phyloP scores from a whole-genome alignment of 805 yeast species.

The Sungouiozyma ichnusensis region DNA sequence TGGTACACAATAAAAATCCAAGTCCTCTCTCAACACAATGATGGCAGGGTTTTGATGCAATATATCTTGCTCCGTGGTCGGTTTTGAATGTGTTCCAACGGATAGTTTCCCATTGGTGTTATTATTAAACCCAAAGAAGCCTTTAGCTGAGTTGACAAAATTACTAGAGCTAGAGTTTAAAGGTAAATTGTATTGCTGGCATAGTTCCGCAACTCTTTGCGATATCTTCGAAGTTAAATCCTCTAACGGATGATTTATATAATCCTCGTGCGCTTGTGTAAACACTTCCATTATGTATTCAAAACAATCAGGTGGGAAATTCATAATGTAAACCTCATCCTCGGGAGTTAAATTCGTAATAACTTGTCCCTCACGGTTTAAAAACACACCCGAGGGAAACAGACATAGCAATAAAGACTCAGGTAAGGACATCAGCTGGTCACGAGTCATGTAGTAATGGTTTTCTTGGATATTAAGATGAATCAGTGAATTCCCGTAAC shows the following conservation, averaged over 20 bases:
- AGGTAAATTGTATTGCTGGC: background rate
- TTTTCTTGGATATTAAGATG: slow-evolving; percentile 69
- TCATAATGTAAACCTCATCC: slow-evolving; percentile 62
- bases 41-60: slow-evolving; percentile 77
- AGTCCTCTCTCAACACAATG: slow-evolving; percentile 84
- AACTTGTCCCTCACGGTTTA: slow-evolving; percentile 65
- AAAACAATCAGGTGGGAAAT: slow-evolving; percentile 80
- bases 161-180: slow-evolving; percentile 6
- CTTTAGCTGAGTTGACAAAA: slow-evolving; percentile 15
- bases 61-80: slow-evolving; percentile 41
- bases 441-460: slow-evolving; percentile 68
- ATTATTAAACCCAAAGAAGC: slow-evolving; percentile 19
- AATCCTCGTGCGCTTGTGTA: slow-evolving; percentile 54
- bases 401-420: slow-evolving; percentile 79
- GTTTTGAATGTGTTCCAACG: background rate
- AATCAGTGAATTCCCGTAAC: slow-evolving; percentile 46
- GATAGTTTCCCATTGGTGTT: background rate
- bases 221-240: slow-evolving; percentile 29
- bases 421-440: slow-evolving; percentile 84
- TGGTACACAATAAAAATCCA: slow-evolving; percentile 87
- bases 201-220: background rate
- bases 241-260: slow-evolving; percentile 33
- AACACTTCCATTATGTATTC: slow-evolving; percentile 70
- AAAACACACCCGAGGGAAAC: slow-evolving; percentile 83
- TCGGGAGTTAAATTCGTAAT: slow-evolving; percentile 71